Evolutionary conservation across 2,329 filamentous ascomycete genomes (phyloP).

Genomic region (Mollisia scopiformis): DNA sequence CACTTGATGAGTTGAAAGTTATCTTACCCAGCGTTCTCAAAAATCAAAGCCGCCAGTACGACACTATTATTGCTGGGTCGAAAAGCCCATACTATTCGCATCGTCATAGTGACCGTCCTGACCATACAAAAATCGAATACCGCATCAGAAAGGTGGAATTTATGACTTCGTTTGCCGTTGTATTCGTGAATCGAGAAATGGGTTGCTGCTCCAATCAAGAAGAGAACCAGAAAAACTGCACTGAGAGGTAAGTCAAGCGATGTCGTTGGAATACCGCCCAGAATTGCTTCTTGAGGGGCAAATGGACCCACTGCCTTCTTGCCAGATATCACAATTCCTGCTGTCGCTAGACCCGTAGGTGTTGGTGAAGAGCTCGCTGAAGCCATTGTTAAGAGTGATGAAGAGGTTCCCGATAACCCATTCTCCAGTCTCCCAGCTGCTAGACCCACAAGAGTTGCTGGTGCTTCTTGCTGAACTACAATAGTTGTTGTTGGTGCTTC

Average conservation of each 20-base stretch:
- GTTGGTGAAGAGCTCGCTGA: neutral
- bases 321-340: neutral
- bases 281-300: constrained; percentile 31
- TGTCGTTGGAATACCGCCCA: constrained; percentile 59
- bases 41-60: constrained; percentile 22
- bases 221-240: constrained; percentile 62
- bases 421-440: neutral
- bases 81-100: constrained; percentile 64
- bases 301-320: constrained; percentile 8
- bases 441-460: neutral
- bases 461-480: too few relatives aligned
- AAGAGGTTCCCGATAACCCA: neutral
- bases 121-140: constrained; percentile 62
- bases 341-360: neutral
- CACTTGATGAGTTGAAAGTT: neutral
- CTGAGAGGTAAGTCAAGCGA: constrained; percentile 65
- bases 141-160: constrained; percentile 61
- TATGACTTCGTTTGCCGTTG: constrained; percentile 55
- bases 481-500: neutral
- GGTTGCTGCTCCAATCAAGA: constrained; percentile 61
- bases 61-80: constrained; percentile 17
- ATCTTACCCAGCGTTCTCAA: constrained; percentile 23
- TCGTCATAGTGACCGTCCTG: constrained; percentile 48
- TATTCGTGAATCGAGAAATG: constrained; percentile 60
- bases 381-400: neutral